Base-by-base conservation (phyloP, 139 green algal species). In the Closterium sp. region DNA sequence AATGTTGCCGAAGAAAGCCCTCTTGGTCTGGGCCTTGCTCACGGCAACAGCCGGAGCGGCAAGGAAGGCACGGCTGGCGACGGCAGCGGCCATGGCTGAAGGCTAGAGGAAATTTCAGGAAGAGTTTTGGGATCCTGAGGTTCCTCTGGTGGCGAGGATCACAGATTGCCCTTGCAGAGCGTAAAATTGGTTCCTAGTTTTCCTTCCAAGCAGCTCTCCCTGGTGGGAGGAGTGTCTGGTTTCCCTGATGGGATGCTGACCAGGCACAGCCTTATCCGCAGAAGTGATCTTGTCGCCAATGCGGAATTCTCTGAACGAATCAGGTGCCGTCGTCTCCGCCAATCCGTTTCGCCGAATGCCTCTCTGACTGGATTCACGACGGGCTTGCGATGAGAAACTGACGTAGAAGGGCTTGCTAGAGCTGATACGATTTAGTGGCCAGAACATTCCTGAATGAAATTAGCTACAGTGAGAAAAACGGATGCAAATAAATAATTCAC, bases 1-100 rank as follows among this genome's bases (percentile, higher is more conserved):
- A 33, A 31, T 55, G 35, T 89, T 89, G 30, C 86, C 86, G 86
- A 89, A 89, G 86, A 89, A 89, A 32, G 86, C 86, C 35, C n/a
- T 43, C 86, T 89, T 89, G n/a, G 64, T 55, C 30, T 76, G 86
- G 12, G n/a, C 64, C 35, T 55, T 32, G 86, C 28, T 9, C 10
- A 89, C 35, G 31, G 86, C 28, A 89, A 30, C 86, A 32, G 86
- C 86, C 35, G 86, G 86, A 33, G 86, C 30, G 31, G 86, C 86
- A 31, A 89, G 31, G 64, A 89, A n/a, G 66, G 86, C 86, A 32
- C 64, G 86, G 86, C 31, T 89, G 30, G 31, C 86, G 30, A 89
- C 86, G 31, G 84, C 33, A 34, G 86, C 86, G 30, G 86, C 86
- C 86, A 89, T 89, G 86, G 86, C 86, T 69, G 43, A 25, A 69